phyloP scores from a whole-genome alignment of 345 rosid genomes.

The Firmiana major region DNA sequence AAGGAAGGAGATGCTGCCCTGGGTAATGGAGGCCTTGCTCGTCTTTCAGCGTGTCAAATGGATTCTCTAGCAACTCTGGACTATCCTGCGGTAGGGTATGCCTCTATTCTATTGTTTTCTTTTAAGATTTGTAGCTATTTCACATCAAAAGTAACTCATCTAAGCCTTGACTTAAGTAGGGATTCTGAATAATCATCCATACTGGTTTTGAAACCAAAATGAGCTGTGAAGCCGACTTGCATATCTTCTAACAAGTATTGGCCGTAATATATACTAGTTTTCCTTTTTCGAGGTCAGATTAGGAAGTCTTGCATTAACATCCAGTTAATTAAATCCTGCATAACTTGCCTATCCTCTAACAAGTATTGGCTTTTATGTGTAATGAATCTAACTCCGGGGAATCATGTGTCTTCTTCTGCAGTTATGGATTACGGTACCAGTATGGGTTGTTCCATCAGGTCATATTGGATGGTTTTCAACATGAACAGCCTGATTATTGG shows the following conservation, averaged over 20 bases:
- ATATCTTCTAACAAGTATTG: not conserved
- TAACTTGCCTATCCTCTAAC: not conserved
- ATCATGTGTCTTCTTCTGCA: constrained; percentile 17
- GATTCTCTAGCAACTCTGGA: constrained; percentile 53
- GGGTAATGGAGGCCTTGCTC: constrained; percentile 57
- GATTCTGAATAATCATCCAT: not conserved
- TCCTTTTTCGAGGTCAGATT: not conserved
- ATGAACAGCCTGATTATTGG: constrained; percentile 50
- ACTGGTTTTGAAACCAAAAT: not conserved
- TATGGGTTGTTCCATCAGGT: constrained; percentile 50
- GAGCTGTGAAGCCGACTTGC: not conserved
- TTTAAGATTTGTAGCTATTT: constrained; percentile 1
- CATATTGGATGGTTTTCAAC: constrained; percentile 48
- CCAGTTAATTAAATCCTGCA: not conserved
- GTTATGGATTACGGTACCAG: constrained; percentile 45
- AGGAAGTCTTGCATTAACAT: not conserved
- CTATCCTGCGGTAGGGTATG: constrained; percentile 53
- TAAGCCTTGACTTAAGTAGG: not conserved
- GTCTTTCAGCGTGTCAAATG: constrained; percentile 53
- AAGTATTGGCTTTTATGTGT: not conserved
- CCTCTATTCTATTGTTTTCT: not conserved
- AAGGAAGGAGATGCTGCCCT: constrained; percentile 58
- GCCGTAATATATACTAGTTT: not conserved
- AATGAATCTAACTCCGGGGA: not conserved
- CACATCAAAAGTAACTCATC: not conserved